Base-by-base conservation (phyloP, 2,329 filamentous ascomycete species). In the Arthrinium puccinioides region DNA sequence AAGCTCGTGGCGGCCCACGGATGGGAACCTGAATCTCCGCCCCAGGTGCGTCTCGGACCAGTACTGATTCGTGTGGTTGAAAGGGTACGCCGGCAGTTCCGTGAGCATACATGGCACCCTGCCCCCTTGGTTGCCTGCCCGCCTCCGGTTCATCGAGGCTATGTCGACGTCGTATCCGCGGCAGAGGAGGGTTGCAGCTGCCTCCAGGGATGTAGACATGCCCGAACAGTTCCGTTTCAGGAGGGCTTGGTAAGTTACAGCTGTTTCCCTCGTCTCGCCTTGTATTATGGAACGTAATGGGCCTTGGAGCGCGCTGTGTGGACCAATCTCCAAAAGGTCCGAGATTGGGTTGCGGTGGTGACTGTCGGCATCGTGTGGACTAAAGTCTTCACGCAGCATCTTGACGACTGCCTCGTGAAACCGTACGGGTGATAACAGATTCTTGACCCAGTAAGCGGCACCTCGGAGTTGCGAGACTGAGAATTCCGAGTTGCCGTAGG, bases 1-100 rank as follows among this genome's bases (percentile, higher is more conserved):
- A 9, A 44, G 27, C n/a, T 44, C 42, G 16, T 39, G 36, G 8
- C 28, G 29, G 5, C 32, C 11, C 18, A 29, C 15, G 2, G 6
- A 6, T 5, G 31, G 38, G 23, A 33, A 31, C 7, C 32, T 25
- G 21, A 31, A 36, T 4, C 32, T 36, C 11, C 15, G 27, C 19
- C 33, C 38, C 13, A 41, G 27, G 6, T 37, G 33, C 6, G 25
- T 21, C 30, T 44, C 42, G 20, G 13, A 15, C 42, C 42, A 44
- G 21, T 40, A 40, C 14, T 21, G n/a, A 4, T 14, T 21, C 4
- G 18, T n/a, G 18, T 44, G 42, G 23, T 44, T 37, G 21, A 25
- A 44, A 4, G 29, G 25, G 25, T 44, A 44, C 7, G 27, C n/a
- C 10, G 42, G 42, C 4, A 44, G 38, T 13, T 36, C 25, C 9